A percentile compares a stretch with the other conserved stretches of the same genome.
These are phyloP conservation scores for Deinandra increscens DNA, from an alignment of 129 eudicot genomes.

Conservation along the genomic window DNA sequence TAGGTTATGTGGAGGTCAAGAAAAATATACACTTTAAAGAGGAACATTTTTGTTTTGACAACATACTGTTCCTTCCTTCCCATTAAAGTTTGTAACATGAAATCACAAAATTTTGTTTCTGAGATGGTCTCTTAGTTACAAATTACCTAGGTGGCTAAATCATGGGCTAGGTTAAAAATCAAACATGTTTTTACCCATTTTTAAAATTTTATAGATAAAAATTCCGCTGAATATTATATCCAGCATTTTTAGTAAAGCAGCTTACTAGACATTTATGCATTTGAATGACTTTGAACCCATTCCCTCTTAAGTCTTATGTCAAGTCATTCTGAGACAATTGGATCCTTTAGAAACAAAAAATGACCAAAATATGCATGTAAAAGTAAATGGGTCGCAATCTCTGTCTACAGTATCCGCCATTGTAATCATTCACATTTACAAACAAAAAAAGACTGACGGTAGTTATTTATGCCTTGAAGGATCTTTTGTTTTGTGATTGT, in stretches of 20 bases:
- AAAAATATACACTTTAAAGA: not conserved
- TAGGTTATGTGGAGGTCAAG: conserved; percentile 13
- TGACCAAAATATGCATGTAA: not conserved
- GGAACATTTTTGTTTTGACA: not conserved
- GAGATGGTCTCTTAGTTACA: not conserved
- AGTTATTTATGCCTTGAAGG: not conserved
- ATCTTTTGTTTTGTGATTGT: not conserved
- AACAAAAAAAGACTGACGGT: not conserved
- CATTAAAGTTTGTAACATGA: conserved; percentile 2
- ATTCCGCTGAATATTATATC: not conserved
- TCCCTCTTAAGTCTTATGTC: not conserved
- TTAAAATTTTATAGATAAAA: not conserved
- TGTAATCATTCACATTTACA: not conserved
- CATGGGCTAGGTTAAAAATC: not conserved
- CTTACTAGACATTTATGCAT: not conserved
- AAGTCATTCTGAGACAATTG: not conserved
- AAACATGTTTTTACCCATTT: not conserved
- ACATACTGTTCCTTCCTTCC: not conserved
- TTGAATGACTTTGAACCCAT: not conserved
- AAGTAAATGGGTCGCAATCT: not conserved
- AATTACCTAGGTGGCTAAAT: not conserved
- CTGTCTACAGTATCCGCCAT: not conserved
- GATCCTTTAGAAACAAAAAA: not conserved
- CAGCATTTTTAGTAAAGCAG: not conserved
- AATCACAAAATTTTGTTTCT: not conserved